Evolutionary conservation across 495 filamentous ascomycete species (phyloP).

Genomic region (Penicillium canariense): DNA sequence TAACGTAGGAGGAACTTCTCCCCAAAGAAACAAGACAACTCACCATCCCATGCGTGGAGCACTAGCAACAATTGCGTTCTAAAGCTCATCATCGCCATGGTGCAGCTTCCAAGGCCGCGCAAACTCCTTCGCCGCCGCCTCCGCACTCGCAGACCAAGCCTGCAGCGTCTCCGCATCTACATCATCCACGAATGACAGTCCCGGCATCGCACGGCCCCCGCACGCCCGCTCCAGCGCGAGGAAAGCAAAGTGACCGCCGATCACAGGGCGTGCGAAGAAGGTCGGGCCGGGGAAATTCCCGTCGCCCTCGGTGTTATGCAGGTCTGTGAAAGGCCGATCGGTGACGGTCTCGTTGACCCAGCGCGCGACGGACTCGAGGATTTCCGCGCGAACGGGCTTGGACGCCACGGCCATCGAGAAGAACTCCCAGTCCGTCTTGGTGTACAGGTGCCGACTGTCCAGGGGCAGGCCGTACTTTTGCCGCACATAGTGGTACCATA

Average conservation of each 20-base stretch:
- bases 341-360: conserved; percentile 88
- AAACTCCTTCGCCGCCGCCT: conserved; percentile 27
- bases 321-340: conserved; percentile 76
- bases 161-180: conserved; percentile 24
- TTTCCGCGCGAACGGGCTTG: conserved; percentile 62
- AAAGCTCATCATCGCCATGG: conserved; percentile 24
- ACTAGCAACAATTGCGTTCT: too few species aligned
- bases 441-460: conserved; percentile 83
- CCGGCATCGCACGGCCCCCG: conserved; percentile 64
- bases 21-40: too few species aligned
- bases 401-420: conserved; percentile 79
- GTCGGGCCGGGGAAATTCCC: conserved; percentile 65
- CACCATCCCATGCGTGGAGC: too few species aligned
- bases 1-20: too few species aligned
- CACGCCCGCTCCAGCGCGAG: conserved; percentile 75
- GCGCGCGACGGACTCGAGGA: conserved; percentile 70
- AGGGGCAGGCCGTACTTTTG: conserved; percentile 82
- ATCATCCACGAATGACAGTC: conserved; percentile 60
- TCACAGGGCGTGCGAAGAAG: conserved; percentile 82
- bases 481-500: conserved; percentile 83
- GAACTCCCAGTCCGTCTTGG: conserved; percentile 93
- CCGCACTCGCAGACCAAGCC: conserved; percentile 23
- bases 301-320: conserved; percentile 74
- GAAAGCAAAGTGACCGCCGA: conserved; percentile 86
- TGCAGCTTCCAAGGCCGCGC: conserved; percentile 2